Evolutionary conservation across 2,329 filamentous ascomycete genomes (phyloP).

Genomic region (Fusarium zealandicum): DNA sequence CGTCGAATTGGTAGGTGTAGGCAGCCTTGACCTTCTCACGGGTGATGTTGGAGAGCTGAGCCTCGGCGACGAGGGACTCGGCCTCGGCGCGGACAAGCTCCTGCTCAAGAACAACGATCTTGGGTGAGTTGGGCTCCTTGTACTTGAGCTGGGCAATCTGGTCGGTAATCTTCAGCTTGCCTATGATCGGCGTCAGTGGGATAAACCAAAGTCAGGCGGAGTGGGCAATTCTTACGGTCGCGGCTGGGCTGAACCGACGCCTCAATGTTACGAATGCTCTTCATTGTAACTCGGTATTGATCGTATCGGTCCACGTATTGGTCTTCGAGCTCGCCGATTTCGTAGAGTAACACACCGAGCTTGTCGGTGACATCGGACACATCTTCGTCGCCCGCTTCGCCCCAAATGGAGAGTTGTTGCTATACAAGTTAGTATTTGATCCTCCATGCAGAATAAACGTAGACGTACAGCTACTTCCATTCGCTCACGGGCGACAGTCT

Average conservation of each 20-base stretch:
- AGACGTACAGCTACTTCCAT: conserved; percentile 95
- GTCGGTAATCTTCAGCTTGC: conserved; percentile 99
- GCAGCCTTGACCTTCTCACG: conserved; percentile 99
- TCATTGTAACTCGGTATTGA: conserved; percentile 98
- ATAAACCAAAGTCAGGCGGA: neutral
- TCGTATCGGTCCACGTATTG: conserved; percentile 99
- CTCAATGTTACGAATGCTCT: conserved; percentile 99
- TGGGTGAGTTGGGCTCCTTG: conserved; percentile 98
- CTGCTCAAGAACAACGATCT: conserved; percentile 97
- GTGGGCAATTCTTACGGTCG: conserved; percentile 73
- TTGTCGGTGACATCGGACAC: conserved; percentile 99
- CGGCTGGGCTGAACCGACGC: conserved; percentile 97
- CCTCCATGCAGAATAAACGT: too few relatives aligned
- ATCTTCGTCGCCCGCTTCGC: conserved; percentile 93
- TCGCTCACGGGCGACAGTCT: conserved; percentile 90
- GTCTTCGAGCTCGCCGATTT: conserved; percentile 97
- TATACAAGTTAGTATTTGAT: conserved; percentile 48
- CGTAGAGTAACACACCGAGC: conserved; percentile 95
- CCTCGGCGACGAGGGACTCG: conserved; percentile 97
- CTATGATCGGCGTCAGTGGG: conserved; percentile 52
- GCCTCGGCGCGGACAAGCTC: conserved; percentile 98
- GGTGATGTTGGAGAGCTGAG: conserved; percentile 98
- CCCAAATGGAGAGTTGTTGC: conserved; percentile 99
- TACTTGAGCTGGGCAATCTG: conserved; percentile 99
- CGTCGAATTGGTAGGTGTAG: conserved; percentile 98